Percentiles rank a stretch among this genome's conserved stretches.
These are phyloP conservation scores for Daldinia sp. DNA, from an alignment of 2,329 filamentous ascomycete genomes.

Conservation along the genomic window DNA sequence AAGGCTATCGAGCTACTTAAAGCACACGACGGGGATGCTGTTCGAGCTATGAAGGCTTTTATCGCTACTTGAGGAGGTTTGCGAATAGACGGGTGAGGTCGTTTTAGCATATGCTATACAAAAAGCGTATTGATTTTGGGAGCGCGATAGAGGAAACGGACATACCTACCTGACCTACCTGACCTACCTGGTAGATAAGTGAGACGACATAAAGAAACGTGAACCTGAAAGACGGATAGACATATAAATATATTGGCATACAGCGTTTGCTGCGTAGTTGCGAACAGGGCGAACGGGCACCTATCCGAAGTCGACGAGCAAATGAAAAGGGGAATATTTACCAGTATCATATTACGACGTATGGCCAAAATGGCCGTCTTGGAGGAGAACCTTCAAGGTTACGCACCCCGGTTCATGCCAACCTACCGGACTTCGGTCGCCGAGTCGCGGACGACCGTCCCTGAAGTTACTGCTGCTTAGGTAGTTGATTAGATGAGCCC, in stretches of 20 bases:
- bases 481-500: background rate
- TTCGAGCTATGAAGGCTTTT: conserved; percentile 71
- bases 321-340: background rate
- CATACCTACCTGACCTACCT: too few species aligned
- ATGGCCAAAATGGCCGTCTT: background rate
- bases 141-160: conserved; percentile 24
- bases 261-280: background rate
- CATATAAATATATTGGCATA: background rate
- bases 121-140: conserved; percentile 18
- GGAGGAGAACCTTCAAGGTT: background rate
- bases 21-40: conserved; percentile 73
- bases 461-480: background rate
- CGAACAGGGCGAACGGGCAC: background rate
- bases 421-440: background rate
- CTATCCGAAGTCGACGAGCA: background rate
- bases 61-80: conserved; percentile 39
- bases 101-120: background rate
- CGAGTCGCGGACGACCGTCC: background rate
- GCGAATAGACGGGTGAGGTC: background rate
- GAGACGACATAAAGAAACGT: background rate
- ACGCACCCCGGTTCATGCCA: background rate
- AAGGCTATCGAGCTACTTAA: conserved; percentile 80
- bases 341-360: background rate
- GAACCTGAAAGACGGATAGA: background rate
- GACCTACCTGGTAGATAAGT: too few species aligned